Percentiles rank a stretch among this genome's conserved stretches.
Evolutionary conservation across 805 yeast genomes (phyloP).

Genomic region (Komagataella phaffii): DNA sequence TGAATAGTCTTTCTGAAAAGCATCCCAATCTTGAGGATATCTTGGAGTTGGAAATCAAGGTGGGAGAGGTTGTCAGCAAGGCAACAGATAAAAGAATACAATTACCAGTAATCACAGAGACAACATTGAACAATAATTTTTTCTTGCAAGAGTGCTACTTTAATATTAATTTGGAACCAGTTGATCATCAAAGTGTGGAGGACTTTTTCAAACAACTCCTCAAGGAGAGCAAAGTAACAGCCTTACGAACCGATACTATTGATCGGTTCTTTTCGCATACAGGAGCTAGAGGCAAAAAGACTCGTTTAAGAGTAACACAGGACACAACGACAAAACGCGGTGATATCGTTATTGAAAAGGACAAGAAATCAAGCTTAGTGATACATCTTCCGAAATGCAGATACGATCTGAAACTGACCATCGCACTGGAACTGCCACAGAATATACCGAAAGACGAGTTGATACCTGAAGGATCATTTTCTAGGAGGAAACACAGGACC

Average conservation of each 20-base stretch:
- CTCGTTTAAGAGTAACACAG: slow-evolving; percentile 49
- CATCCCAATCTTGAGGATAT: slow-evolving; percentile 26
- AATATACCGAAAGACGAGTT: slow-evolving; percentile 34
- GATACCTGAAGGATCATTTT: slow-evolving; percentile 28
- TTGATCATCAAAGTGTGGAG: slow-evolving; percentile 43
- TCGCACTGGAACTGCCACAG: slow-evolving; percentile 68
- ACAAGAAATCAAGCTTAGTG: slow-evolving; percentile 58
- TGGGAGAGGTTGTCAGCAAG: slow-evolving; percentile 59
- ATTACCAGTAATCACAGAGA: slow-evolving; percentile 58
- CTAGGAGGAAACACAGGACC: slow-evolving; percentile 43
- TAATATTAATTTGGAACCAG: slow-evolving; percentile 53
- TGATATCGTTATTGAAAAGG: slow-evolving; percentile 59
- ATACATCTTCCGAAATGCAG: slow-evolving; percentile 65
- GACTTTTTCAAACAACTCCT: slow-evolving; percentile 41
- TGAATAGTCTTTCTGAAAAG: slow-evolving; percentile 48
- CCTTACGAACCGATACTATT: slow-evolving; percentile 45
- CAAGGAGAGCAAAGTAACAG: slow-evolving; percentile 39
- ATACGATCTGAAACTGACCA: slow-evolving; percentile 64
- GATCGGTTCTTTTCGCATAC: slow-evolving; percentile 53
- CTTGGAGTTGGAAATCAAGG: slow-evolving; percentile 63
- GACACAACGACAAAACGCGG: slow-evolving; percentile 57
- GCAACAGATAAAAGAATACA: slow-evolving; percentile 46
- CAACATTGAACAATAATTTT: slow-evolving; percentile 34
- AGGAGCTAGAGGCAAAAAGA: slow-evolving; percentile 52
- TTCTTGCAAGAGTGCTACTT: slow-evolving; percentile 42